Evolutionary conservation across 2,329 filamentous ascomycete species (phyloP).

Genomic region (Aspergillus sp.): DNA sequence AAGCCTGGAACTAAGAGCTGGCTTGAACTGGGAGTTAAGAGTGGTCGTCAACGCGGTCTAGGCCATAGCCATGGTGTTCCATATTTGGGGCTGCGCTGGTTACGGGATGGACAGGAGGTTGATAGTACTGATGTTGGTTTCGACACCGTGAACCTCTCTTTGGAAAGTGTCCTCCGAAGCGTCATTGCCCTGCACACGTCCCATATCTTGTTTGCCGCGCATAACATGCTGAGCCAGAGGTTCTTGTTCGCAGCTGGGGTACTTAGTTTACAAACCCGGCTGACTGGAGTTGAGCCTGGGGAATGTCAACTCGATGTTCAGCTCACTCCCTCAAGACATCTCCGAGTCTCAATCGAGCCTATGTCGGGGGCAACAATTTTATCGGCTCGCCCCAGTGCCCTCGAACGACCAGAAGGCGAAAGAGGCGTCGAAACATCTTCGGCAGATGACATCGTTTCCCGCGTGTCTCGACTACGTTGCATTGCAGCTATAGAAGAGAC

Average conservation of each 20-base stretch:
- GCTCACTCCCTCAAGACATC: constrained; percentile 61
- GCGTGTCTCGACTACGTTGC: constrained; percentile 40
- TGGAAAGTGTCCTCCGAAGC: constrained; percentile 70
- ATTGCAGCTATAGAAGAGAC: constrained; percentile 41
- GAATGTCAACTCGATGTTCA: constrained; percentile 69
- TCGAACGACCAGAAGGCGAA: constrained; percentile 60
- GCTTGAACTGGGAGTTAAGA: constrained; percentile 76
- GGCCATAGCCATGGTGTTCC: constrained; percentile 25
- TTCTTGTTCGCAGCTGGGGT: constrained; percentile 62
- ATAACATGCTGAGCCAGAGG: constrained; percentile 58
- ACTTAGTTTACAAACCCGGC: constrained; percentile 57
- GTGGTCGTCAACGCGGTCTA: constrained; percentile 17
- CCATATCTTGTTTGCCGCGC: constrained; percentile 67
- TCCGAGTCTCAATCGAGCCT: constrained; percentile 69
- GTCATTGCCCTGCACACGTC: constrained; percentile 75
- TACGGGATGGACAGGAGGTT: constrained; percentile 76
- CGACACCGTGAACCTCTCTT: constrained; percentile 66
- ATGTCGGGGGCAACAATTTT: constrained; percentile 75
- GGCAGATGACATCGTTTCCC: constrained; percentile 39
- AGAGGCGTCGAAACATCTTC: constrained; percentile 58
- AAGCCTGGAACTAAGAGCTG: constrained; percentile 76
- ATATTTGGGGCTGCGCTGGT: constrained; percentile 65
- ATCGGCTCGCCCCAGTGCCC: constrained; percentile 60
- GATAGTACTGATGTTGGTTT: constrained; percentile 66
- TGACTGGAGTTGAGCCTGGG: constrained; percentile 62